A percentile compares a stretch with the other conserved stretches of the same genome.
Evolutionary conservation across 1,284 basidiomycete species (phyloP).

Genomic region (Marasmius tenuissimus): DNA sequence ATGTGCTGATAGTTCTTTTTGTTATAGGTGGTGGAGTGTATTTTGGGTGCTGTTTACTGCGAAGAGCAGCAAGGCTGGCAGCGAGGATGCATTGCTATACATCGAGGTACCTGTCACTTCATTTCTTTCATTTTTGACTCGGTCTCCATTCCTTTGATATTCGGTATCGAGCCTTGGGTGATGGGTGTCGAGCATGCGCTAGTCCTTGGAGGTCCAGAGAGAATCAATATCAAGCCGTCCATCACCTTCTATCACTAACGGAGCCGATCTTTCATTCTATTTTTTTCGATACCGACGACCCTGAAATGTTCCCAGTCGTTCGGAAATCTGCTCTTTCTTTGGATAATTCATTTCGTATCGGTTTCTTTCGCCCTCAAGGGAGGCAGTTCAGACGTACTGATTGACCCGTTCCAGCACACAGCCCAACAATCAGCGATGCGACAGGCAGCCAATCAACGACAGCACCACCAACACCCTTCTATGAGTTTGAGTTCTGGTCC

Average conservation of each 20-base stretch:
- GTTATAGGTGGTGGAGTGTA: slow-evolving; percentile 74
- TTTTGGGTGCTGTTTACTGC: slow-evolving; percentile 82
- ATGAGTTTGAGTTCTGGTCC: background rate
- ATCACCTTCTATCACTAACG: too few species aligned
- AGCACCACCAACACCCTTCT: slow-evolving; percentile 24
- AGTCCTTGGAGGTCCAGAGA: too few species aligned
- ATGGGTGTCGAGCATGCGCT: too few species aligned
- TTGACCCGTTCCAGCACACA: slow-evolving; percentile 24
- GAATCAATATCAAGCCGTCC: too few species aligned
- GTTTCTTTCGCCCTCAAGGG: background rate
- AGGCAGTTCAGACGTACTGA: too few species aligned
- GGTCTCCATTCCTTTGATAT: too few species aligned
- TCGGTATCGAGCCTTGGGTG: too few species aligned
- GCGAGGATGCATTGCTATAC: slow-evolving; percentile 71
- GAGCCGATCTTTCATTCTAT: too few species aligned
- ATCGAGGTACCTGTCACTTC: slow-evolving; percentile 51
- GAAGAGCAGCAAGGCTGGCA: slow-evolving; percentile 60
- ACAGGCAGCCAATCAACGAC: slow-evolving; percentile 8
- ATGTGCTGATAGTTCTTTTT: slow-evolving; percentile 4
- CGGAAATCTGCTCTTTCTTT: too few species aligned
- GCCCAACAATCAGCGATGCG: slow-evolving; percentile 19
- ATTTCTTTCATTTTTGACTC: slow-evolving; percentile 2
- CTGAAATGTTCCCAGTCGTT: too few species aligned
- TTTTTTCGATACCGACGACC: too few species aligned
- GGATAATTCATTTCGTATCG: too few species aligned